phyloP scores from a whole-genome alignment of 768 basidiomycete genomes.

The Chlorophyllum brunneum region DNA sequence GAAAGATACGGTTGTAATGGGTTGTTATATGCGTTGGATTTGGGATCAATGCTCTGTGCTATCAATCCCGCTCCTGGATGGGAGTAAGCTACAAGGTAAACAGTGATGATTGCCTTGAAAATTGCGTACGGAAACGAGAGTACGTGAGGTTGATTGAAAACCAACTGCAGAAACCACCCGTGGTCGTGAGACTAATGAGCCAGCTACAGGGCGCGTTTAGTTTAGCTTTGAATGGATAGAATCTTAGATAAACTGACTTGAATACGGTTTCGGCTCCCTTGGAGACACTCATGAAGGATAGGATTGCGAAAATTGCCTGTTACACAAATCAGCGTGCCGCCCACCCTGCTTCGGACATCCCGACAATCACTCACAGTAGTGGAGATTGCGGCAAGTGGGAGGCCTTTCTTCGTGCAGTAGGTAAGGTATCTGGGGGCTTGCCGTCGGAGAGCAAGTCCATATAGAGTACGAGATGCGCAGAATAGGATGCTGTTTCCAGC shows the following conservation, averaged over 20 bases:
- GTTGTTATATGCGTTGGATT: slow-evolving; percentile 59
- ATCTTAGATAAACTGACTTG: slow-evolving; percentile 31
- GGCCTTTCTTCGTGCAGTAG: slow-evolving; percentile 43
- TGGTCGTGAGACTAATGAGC: slow-evolving; percentile 67
- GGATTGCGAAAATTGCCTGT: slow-evolving; percentile 39
- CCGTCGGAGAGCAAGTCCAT: slow-evolving; percentile 49
- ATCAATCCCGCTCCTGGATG: slow-evolving; percentile 61
- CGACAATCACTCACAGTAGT: slow-evolving; percentile 25
- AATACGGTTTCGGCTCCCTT: slow-evolving; percentile 55
- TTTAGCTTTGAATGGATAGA: background rate
- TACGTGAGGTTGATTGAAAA: slow-evolving; percentile 68
- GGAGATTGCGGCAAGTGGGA: slow-evolving; percentile 40
- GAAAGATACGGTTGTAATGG: slow-evolving; percentile 62
- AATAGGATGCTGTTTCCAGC: slow-evolving; percentile 67
- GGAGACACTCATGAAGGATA: slow-evolving; percentile 66
- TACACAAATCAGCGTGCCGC: background rate
- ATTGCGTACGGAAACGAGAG: slow-evolving; percentile 58
- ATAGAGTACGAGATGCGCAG: slow-evolving; percentile 48
- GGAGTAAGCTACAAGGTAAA: background rate
- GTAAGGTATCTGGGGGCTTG: slow-evolving; percentile 43
- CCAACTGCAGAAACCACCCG: slow-evolving; percentile 70
- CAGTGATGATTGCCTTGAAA: background rate
- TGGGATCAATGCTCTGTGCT: slow-evolving; percentile 62
- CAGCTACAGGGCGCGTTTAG: slow-evolving; percentile 34
- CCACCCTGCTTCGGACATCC: too few species aligned